Evolutionary conservation across 2,329 filamentous ascomycete genomes (phyloP).

Genomic region (Claviceps sp.): DNA sequence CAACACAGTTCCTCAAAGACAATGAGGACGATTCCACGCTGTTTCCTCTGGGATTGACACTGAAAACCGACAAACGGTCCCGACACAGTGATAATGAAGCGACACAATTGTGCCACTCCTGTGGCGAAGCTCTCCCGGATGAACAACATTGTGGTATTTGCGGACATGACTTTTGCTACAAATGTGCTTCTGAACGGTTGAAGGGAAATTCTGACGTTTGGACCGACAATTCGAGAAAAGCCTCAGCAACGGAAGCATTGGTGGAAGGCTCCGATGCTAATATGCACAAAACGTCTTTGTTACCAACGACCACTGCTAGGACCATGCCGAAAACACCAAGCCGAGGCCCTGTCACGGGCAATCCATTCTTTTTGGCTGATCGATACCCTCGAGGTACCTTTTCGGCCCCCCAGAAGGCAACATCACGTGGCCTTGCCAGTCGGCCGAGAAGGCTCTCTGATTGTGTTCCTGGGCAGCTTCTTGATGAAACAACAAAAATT

Average conservation of each 20-base stretch:
- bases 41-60: slow-evolving; percentile 33
- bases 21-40: slow-evolving; percentile 18
- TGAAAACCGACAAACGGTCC: slow-evolving; percentile 17
- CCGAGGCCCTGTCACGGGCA: slow-evolving; percentile 13
- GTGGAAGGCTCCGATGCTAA: neutral
- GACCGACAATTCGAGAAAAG: neutral
- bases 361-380: slow-evolving; percentile 21
- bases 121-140: slow-evolving; percentile 26
- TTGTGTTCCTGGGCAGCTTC: slow-evolving; percentile 15
- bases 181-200: slow-evolving; percentile 27
- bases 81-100: slow-evolving; percentile 11
- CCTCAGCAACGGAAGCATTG: neutral
- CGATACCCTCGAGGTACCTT: slow-evolving; percentile 10
- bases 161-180: slow-evolving; percentile 35
- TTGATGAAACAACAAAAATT: slow-evolving; percentile 5
- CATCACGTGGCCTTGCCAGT: slow-evolving; percentile 9
- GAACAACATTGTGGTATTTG: slow-evolving; percentile 32
- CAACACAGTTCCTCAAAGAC: slow-evolving; percentile 21
- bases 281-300: too few relatives aligned
- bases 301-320: neutral
- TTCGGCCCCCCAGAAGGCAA: slow-evolving; percentile 12
- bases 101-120: slow-evolving; percentile 35
- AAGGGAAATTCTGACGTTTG: neutral
- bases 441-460: slow-evolving; percentile 15
- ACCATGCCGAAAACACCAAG: slow-evolving; percentile 1